Evolutionary conservation across 108 stramenopile species (phyloP), one percentile per base, ranked within the genome.

Genomic region (Skeletonema grethae): DNA sequence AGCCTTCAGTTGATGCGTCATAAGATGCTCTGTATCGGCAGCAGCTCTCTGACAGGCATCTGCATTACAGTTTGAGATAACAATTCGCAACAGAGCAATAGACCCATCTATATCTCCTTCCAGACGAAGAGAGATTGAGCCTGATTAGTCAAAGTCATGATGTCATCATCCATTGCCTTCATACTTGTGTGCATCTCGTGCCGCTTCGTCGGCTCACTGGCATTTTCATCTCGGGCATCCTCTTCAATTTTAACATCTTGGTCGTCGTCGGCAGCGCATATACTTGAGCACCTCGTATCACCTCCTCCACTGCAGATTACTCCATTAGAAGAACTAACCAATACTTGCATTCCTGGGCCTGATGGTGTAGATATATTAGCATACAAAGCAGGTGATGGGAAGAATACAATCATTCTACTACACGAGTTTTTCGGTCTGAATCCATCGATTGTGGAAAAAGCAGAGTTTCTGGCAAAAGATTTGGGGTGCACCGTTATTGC

Each of bases 401-500:
- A 22, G 8, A 20, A 53, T 53, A 6, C 50, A 53, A 53, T 75
- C 9, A 69, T 75, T 41, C 20, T 75, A 18, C 61, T 75, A 20
- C 73, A 75, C 63, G 73, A 75, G 36, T 75, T 75, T 67, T 75
- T 75, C 31, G 73, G 73, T 7, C 59, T 75, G 18, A 69, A 35
- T 28, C 67, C 31, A 69, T 75, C 75, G 15, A 53, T 53, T 53
- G 50, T 53, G n/a, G 50, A 53, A 22, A 53, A 53, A 8, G 50
- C 50, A 24, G 36, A 70, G 24, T 59, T 28, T 13, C 30, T 76
- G 2, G 68, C 75, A 12, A 32, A 76, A 4, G 75, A 76, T 15
- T 43, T 76, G 61, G 38, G 46, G 1, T 76, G 75, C 48, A 31
- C 24, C 7, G 69, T 80, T 13, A 61, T 80, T 18, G 68, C 66